phyloP scores from a whole-genome alignment of 1,284 basidiomycete species.

The Microbotryum saponariae region DNA sequence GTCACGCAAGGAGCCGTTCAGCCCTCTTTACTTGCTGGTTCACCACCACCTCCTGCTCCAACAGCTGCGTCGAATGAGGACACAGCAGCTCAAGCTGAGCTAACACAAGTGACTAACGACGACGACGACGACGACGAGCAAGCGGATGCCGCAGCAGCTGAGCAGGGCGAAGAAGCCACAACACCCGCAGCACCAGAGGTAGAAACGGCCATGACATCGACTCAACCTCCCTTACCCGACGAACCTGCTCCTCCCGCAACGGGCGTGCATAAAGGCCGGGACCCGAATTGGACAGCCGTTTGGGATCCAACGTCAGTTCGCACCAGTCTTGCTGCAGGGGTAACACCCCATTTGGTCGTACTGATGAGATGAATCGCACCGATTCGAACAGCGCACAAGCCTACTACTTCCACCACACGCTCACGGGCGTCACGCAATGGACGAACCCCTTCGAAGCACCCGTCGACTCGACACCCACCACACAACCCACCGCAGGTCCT shows the following conservation, averaged over 20 bases:
- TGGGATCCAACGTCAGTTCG: constrained; percentile 30
- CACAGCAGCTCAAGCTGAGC: neutral
- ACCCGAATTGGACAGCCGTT: constrained; percentile 33
- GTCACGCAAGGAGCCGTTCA: neutral
- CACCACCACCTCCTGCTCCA: neutral
- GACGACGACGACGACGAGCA: neutral
- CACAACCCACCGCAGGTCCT: neutral
- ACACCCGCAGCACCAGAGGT: neutral
- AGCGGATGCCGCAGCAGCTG: neutral
- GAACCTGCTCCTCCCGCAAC: constrained; percentile 1
- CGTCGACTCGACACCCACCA: constrained; percentile 1
- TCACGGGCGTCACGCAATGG: constrained; percentile 26
- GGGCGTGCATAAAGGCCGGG: constrained; percentile 17
- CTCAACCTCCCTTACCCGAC: too few species aligned
- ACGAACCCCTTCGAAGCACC: constrained; percentile 27
- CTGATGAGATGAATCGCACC: neutral
- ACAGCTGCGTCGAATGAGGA: neutral
- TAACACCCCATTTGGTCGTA: too few species aligned
- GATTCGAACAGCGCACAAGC: constrained; percentile 23
- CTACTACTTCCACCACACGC: constrained; percentile 35
- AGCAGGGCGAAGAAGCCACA: neutral
- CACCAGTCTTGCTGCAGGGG: too few species aligned
- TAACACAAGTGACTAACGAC: neutral
- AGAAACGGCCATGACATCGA: neutral
- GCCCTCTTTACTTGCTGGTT: neutral